Conservation (phyloP, 2,329 filamentous ascomycete species). For the Penicillium decumbens region DNA sequence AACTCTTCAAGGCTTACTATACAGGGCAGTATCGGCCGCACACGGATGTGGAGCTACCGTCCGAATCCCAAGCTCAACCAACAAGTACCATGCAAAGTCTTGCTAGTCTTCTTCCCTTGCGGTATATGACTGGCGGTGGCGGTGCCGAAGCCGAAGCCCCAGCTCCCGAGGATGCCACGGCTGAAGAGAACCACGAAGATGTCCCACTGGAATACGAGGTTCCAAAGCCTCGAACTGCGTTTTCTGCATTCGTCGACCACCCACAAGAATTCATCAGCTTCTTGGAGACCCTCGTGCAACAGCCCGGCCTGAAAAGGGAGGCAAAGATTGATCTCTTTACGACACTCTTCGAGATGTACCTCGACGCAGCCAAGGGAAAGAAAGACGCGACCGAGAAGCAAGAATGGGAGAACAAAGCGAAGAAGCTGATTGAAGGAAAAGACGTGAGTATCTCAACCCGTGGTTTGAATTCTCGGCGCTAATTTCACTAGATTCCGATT, state of each 20-base stretch:
- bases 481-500: constrained; percentile 58
- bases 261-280: constrained; percentile 88
- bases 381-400: constrained; percentile 62
- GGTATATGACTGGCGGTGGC: constrained; percentile 70
- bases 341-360: constrained; percentile 95
- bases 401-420: constrained; percentile 87
- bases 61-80: constrained; percentile 47
- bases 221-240: constrained; percentile 80
- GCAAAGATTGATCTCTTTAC: constrained; percentile 87
- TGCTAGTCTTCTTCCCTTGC: constrained; percentile 74
- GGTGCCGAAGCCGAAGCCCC: constrained; percentile 32
- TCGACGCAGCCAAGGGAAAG: constrained; percentile 77
- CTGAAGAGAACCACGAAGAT: constrained; percentile 28
- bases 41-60: constrained; percentile 57
- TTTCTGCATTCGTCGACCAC: constrained; percentile 95
- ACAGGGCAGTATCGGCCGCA: constrained; percentile 71
- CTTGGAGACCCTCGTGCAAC: constrained; percentile 77
- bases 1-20: constrained; percentile 91
- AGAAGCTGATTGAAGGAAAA: constrained; percentile 75
- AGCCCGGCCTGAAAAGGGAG: constrained; percentile 63
- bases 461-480: constrained; percentile 12
- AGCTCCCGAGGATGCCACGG: constrained; percentile 25
- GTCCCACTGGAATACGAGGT: constrained; percentile 62
- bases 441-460: constrained; percentile 48
- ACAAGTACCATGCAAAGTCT: constrained; percentile 80